Evolutionary conservation across 192 early-diverging fungal species (phyloP).

Genomic region (Coemansia sp.): DNA sequence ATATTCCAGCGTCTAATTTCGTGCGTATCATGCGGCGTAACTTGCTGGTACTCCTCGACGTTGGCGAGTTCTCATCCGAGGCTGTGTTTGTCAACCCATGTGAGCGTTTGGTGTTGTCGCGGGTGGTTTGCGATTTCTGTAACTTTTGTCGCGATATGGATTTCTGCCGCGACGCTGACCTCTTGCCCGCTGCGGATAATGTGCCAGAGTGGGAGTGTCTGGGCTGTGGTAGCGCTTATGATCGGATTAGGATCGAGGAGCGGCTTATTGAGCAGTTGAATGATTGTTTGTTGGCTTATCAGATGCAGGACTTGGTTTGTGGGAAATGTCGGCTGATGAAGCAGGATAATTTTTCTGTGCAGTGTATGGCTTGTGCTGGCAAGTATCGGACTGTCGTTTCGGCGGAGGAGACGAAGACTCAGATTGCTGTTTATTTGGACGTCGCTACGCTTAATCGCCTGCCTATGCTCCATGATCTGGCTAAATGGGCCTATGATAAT

Average conservation of each 20-base stretch:
- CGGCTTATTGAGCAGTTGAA: slow-evolving; percentile 77
- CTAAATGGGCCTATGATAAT: slow-evolving; percentile 22
- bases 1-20: slow-evolving; percentile 69
- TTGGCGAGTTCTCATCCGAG: slow-evolving; percentile 81
- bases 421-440: slow-evolving; percentile 43
- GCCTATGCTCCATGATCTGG: slow-evolving; percentile 40
- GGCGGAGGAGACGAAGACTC: slow-evolving; percentile 15
- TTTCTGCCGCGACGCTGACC: slow-evolving; percentile 79
- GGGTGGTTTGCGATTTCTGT: slow-evolving; percentile 89
- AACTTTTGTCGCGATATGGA: slow-evolving; percentile 86
- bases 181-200: slow-evolving; percentile 56
- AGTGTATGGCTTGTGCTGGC: slow-evolving; percentile 77
- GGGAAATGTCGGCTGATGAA: slow-evolving; percentile 79
- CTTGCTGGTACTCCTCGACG: slow-evolving; percentile 67
- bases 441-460: slow-evolving; percentile 36
- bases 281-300: slow-evolving; percentile 69
- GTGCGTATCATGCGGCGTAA: slow-evolving; percentile 84
- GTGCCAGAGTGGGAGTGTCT: slow-evolving; percentile 70
- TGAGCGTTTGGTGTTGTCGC: slow-evolving; percentile 72
- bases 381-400: slow-evolving; percentile 45
- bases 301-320: slow-evolving; percentile 89
- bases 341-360: slow-evolving; percentile 70
- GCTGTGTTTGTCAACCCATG: slow-evolving; percentile 85
- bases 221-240: slow-evolving; percentile 80
- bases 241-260: slow-evolving; percentile 78